These are phyloP conservation scores for Ziziphus jujuba DNA, from an alignment of 306 rosid genomes.

Conservation along the genomic window DNA sequence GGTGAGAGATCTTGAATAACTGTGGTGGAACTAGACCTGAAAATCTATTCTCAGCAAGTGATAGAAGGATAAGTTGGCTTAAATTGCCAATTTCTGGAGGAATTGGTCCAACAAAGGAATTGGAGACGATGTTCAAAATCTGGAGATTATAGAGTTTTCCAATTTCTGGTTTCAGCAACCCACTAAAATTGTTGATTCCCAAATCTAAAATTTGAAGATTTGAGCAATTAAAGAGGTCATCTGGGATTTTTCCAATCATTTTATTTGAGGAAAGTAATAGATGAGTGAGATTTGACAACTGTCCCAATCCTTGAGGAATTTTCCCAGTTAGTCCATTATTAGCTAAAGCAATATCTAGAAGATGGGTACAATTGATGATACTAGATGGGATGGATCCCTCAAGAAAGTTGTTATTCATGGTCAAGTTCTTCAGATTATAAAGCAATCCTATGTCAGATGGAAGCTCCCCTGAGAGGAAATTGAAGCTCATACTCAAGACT, in stretches of 20 bases:
- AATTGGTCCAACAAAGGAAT: slow-evolving; percentile 66
- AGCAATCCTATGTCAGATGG: slow-evolving; percentile 68
- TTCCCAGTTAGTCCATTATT: slow-evolving; percentile 52
- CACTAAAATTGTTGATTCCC: slow-evolving; percentile 46
- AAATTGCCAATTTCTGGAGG: slow-evolving; percentile 72
- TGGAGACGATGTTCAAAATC: slow-evolving; percentile 27
- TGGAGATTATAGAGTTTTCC: slow-evolving; percentile 53
- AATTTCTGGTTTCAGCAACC: slow-evolving; percentile 57
- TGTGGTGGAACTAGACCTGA: slow-evolving; percentile 68
- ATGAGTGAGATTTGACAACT: slow-evolving; percentile 63
- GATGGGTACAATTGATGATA: slow-evolving; percentile 63
- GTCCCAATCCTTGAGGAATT: slow-evolving; percentile 63
- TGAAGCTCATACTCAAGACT: slow-evolving; percentile 52
- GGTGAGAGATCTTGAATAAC: slow-evolving; percentile 61
- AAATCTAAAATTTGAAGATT: slow-evolving; percentile 54
- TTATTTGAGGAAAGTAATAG: slow-evolving; percentile 46
- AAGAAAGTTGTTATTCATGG: slow-evolving; percentile 35
- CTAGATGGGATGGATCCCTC: slow-evolving; percentile 68
- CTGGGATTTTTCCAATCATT: slow-evolving; percentile 76
- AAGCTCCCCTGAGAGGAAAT: slow-evolving; percentile 71
- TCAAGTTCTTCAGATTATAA: slow-evolving; percentile 56
- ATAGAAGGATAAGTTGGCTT: slow-evolving; percentile 43
- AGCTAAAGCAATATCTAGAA: slow-evolving; percentile 45
- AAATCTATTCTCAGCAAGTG: slow-evolving; percentile 56
- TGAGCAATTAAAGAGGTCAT: slow-evolving; percentile 71